Conservation (phyloP, 1,284 basidiomycete species). For the Pascua guehoae region DNA sequence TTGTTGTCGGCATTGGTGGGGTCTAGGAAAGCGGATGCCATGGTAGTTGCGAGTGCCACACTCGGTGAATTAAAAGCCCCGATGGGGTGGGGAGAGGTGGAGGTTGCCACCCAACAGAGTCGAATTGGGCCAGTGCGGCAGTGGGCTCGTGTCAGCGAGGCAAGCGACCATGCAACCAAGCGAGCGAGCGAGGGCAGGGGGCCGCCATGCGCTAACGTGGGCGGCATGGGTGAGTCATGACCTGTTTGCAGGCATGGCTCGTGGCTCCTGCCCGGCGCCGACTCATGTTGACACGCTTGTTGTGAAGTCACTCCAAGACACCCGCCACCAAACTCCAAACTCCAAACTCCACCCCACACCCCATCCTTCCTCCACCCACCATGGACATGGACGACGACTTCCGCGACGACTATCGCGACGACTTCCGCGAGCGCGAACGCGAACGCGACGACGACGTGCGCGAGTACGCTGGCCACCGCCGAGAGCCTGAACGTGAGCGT, state of each 20-base stretch:
- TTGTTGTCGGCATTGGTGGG: neutral
- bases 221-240: too few species aligned
- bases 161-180: too few species aligned
- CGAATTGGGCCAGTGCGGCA: neutral
- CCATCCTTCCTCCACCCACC: neutral
- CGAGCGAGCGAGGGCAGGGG: too few species aligned
- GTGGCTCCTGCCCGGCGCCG: too few species aligned
- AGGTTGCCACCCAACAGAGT: neutral
- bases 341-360: neutral
- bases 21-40: too few species aligned
- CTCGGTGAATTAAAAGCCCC: conserved; percentile 6
- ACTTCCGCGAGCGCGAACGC: conserved; percentile 1
- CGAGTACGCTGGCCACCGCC: neutral
- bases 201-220: too few species aligned
- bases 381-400: conserved; percentile 1
- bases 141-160: too few species aligned
- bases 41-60: conserved; percentile 9
- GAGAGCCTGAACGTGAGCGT: neutral
- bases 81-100: neutral
- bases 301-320: too few species aligned
- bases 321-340: neutral
- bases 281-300: too few species aligned
- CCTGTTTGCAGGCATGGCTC: too few species aligned
- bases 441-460: neutral
- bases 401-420: conserved; percentile 1